These are phyloP conservation scores for Venustampulla echinocandica DNA, from an alignment of 495 filamentous ascomycete genomes.

Conservation along the genomic window DNA sequence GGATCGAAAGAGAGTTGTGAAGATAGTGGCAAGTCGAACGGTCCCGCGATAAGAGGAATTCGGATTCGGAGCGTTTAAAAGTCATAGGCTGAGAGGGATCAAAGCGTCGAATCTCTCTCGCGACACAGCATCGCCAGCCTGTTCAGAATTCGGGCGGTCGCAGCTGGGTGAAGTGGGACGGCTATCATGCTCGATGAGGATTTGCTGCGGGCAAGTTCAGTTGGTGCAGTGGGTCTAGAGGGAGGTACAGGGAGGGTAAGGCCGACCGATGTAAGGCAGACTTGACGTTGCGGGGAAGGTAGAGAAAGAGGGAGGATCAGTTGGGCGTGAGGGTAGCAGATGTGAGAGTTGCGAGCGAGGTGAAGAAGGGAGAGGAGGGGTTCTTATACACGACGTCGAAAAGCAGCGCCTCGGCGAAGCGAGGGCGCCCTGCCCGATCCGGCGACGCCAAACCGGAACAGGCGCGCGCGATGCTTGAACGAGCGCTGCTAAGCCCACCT, in stretches of 20 bases:
- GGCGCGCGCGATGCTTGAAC: slow-evolving; percentile 3
- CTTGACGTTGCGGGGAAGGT: background rate
- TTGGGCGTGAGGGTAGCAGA: slow-evolving; percentile 10
- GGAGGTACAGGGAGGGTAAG: slow-evolving; percentile 4
- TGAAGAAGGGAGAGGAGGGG: slow-evolving; percentile 5
- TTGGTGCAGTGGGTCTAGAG: slow-evolving; percentile 1
- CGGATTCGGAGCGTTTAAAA: slow-evolving; percentile 10
- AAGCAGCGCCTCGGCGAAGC: slow-evolving; percentile 13
- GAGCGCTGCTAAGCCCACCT: background rate
- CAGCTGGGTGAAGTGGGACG: slow-evolving; percentile 5
- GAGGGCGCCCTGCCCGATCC: slow-evolving; percentile 12
- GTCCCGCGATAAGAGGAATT: slow-evolving; percentile 1
- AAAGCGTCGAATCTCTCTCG: slow-evolving; percentile 4
- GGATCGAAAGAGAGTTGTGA: slow-evolving; percentile 7
- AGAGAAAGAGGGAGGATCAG: background rate
- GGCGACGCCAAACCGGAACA: slow-evolving; percentile 6
- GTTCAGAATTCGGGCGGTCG: slow-evolving; percentile 11
- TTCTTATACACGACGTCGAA: slow-evolving; percentile 12
- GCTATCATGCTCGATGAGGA: slow-evolving; percentile 6
- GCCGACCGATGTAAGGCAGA: slow-evolving; percentile 11
- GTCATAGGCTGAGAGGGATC: slow-evolving; percentile 9
- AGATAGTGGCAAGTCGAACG: slow-evolving; percentile 2
- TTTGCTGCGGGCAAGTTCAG: background rate
- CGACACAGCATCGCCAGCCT: slow-evolving; percentile 1
- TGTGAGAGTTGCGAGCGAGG: slow-evolving; percentile 4